Percentiles rank a stretch among this genome's conserved stretches.
These are phyloP conservation scores for Fusarium decemcellulare DNA, from an alignment of 2,329 filamentous ascomycete genomes.

Conservation along the genomic window DNA sequence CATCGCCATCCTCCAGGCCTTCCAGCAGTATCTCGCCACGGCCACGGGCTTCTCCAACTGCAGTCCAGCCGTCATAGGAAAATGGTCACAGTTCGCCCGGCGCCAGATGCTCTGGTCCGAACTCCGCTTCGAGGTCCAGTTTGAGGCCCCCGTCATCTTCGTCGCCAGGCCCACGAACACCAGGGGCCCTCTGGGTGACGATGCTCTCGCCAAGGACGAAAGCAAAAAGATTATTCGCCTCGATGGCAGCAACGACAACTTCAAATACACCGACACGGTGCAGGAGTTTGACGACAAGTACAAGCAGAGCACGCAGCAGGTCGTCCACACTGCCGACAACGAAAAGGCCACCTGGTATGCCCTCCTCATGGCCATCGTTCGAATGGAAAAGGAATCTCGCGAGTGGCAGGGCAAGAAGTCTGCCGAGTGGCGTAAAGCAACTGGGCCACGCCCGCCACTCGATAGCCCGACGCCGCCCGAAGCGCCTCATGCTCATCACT, in stretches of 20 bases:
- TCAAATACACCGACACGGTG: slow-evolving; percentile 34
- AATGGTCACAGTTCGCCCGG: slow-evolving; percentile 53
- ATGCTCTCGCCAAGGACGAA: slow-evolving; percentile 24
- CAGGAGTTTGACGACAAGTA: slow-evolving; percentile 35
- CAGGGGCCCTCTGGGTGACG: slow-evolving; percentile 45
- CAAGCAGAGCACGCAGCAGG: slow-evolving; percentile 34
- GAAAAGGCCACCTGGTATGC: slow-evolving; percentile 42
- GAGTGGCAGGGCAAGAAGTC: slow-evolving; percentile 37
- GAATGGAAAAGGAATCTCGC: slow-evolving; percentile 42
- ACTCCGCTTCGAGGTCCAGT: slow-evolving; percentile 59
- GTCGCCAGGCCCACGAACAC: slow-evolving; percentile 54
- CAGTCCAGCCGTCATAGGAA: slow-evolving; percentile 55
- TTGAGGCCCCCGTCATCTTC: slow-evolving; percentile 59
- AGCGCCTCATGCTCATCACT: slow-evolving; percentile 21
- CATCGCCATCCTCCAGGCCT: slow-evolving; percentile 55
- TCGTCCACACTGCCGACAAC: slow-evolving; percentile 40
- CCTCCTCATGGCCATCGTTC: slow-evolving; percentile 35
- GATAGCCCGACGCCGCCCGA: background rate
- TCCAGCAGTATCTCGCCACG: slow-evolving; percentile 59
- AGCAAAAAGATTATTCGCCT: slow-evolving; percentile 36
- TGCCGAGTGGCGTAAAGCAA: slow-evolving; percentile 26
- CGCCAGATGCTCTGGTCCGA: slow-evolving; percentile 53
- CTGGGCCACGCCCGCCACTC: slow-evolving; percentile 22
- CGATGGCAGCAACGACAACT: slow-evolving; percentile 25
- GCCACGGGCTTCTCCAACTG: slow-evolving; percentile 58